Evolutionary conservation across 2,329 filamentous ascomycete species (phyloP).

Genomic region (Pseudogymnoascus sp.): DNA sequence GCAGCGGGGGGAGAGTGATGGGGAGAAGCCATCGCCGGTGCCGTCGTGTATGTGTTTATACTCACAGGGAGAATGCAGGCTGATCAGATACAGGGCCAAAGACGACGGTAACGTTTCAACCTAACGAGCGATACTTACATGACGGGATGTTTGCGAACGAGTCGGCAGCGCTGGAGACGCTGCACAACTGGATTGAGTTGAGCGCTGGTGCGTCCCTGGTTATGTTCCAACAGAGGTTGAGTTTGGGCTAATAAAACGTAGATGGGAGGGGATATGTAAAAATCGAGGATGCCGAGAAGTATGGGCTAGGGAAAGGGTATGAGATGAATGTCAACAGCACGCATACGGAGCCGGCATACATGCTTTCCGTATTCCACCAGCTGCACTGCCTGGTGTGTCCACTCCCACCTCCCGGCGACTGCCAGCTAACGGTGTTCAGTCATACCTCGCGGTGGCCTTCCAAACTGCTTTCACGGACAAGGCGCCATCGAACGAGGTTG

Average conservation of each 20-base stretch:
- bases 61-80: not conserved
- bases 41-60: not conserved
- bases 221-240: not conserved
- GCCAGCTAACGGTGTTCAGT: constrained; percentile 3
- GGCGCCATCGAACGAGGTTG: constrained; percentile 9
- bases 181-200: constrained; percentile 16
- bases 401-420: not conserved
- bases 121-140: constrained; percentile 12
- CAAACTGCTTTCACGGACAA: constrained; percentile 9
- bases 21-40: not conserved
- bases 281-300: constrained; percentile 9
- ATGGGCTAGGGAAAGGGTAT: constrained; percentile 11
- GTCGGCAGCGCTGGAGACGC: constrained; percentile 10
- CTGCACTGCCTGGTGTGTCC: constrained; percentile 14
- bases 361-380: constrained; percentile 17
- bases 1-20: not conserved
- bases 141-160: constrained; percentile 13
- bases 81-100: not conserved
- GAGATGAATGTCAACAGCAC: not conserved
- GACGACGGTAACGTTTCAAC: constrained; percentile 11
- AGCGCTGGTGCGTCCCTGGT: constrained; percentile 9
- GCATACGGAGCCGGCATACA: constrained; percentile 11
- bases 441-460: constrained; percentile 11
- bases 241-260: not conserved
- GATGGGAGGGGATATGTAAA: constrained; percentile 15